Conservation (phyloP, 108 stramenopile species). For the Skeletonema tropicum region DNA sequence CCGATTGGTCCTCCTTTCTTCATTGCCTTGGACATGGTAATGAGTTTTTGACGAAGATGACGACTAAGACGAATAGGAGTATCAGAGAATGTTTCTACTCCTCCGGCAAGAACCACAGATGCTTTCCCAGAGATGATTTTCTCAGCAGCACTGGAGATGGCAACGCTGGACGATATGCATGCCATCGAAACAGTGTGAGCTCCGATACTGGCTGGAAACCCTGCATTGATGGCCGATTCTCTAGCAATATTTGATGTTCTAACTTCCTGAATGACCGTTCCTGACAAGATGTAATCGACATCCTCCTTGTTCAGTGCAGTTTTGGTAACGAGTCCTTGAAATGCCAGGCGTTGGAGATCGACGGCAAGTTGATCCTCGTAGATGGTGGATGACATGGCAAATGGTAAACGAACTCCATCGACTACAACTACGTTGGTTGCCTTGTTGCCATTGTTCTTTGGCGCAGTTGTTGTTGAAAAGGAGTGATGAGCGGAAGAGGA, state of each 20-base stretch:
- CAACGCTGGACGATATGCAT: conserved; percentile 96
- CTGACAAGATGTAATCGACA: conserved; percentile 94
- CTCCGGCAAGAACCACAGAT: conserved; percentile 93
- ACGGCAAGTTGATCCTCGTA: conserved; percentile 96
- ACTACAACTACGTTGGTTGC: conserved; percentile 88
- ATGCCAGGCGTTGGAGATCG: conserved; percentile 94
- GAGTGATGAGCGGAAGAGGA: conserved; percentile 12
- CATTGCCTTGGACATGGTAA: conserved; percentile 93
- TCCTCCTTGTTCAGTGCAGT: conserved; percentile 88
- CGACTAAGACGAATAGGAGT: conserved; percentile 95
- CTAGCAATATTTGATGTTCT: conserved; percentile 95
- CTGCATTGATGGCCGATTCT: conserved; percentile 95
- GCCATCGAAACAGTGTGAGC: conserved; percentile 96
- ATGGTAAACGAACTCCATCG: conserved; percentile 95
- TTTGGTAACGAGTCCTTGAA: conserved; percentile 92
- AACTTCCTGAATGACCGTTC: conserved; percentile 95
- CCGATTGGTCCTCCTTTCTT: conserved; percentile 91
- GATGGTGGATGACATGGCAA: conserved; percentile 87
- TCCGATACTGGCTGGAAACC: conserved; percentile 87
- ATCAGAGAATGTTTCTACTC: conserved; percentile 95
- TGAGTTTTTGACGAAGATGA: conserved; percentile 89
- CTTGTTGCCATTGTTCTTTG: conserved; percentile 7
- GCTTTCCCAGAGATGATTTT: conserved; percentile 94
- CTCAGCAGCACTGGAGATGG: conserved; percentile 93
- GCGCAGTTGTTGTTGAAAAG: conserved; percentile 16